Evolutionary conservation across 345 rosid species (phyloP), one percentile per base, ranked within the genome.

Genomic region (Lepidium didymum): DNA sequence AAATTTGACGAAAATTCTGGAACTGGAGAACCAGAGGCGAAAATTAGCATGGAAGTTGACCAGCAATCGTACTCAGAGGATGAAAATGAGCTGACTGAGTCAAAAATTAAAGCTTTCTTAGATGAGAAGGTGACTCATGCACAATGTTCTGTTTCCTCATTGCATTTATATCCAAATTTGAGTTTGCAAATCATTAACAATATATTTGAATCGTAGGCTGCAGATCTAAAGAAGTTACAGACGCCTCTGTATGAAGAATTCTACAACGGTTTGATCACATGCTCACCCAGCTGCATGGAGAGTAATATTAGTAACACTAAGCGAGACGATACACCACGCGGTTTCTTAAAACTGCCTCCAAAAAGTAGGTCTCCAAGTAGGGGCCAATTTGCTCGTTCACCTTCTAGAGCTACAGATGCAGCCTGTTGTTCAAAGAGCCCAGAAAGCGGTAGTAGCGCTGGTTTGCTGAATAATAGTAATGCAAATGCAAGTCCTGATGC

Each of bases 191-290:
- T 13, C 21, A 13, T 31, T 53, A 14, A 65, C 40, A 11, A 15
- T 14, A 9, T 21, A n/a, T 68, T 15, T 31, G 40, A 59, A 59
- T 33, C 54, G 52, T 84, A 92, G 96, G 96, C 90, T 46, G 68
- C 83, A 63, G 96, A 90, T 57, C 82, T 92, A 61, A 89, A 87
- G 87, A 92, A 92, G 75, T 80, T 92, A 74, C 96, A 87, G 69
- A 82, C 90, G 14, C 98, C 96, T 44, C 64, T 92, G 23, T 89
- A 80, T 50, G 96, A 89, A 79, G 98, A 92, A 80, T 89, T 78
- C 81, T 81, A 78, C 83, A 92, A 92, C 76, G 83, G 85, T 69
- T 50, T 84, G 73, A 87, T 80, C 74, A 63, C 80, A 41, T 78
- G 72, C 71, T 80, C 98, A 67, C 82, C 92, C 50, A 79, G 78